A percentile compares a stretch with the other conserved stretches of the same genome.
These are phyloP conservation scores for Kwoniella heveanensis DNA, from an alignment of 768 basidiomycete genomes.

Conservation along the genomic window DNA sequence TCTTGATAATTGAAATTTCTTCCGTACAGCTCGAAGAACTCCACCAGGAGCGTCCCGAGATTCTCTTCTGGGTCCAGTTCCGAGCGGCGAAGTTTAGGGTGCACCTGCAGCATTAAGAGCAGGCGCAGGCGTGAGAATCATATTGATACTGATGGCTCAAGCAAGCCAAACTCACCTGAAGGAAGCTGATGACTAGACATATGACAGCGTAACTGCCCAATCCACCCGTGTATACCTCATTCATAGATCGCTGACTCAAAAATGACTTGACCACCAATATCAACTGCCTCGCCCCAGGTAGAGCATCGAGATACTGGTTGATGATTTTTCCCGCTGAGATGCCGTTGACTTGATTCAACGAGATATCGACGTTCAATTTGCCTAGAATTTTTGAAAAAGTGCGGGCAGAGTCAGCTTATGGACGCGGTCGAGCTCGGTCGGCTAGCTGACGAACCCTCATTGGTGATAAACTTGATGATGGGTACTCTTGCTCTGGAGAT, in stretches of 20 bases:
- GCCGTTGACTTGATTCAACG: conserved; percentile 86
- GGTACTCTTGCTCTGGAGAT: conserved; percentile 94
- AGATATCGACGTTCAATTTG: conserved; percentile 86
- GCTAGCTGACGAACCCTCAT: conserved; percentile 59
- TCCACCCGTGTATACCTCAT: conserved; percentile 96
- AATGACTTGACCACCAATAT: conserved; percentile 90
- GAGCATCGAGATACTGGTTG: conserved; percentile 72
- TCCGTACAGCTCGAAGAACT: conserved; percentile 97
- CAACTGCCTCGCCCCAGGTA: conserved; percentile 78
- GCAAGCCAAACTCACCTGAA: conserved; percentile 69
- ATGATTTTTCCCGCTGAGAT: conserved; percentile 76
- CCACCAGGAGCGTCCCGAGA: conserved; percentile 89
- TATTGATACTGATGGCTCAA: not conserved
- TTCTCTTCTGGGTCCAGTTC: conserved; percentile 87
- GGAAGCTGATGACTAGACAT: conserved; percentile 86
- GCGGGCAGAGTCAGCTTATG: too few relatives aligned
- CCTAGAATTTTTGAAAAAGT: conserved; percentile 56
- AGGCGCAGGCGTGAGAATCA: too few relatives aligned
- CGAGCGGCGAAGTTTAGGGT: conserved; percentile 85
- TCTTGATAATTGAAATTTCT: conserved; percentile 86
- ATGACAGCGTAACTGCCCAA: conserved; percentile 93
- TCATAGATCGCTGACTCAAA: conserved; percentile 84
- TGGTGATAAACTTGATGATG: conserved; percentile 91
- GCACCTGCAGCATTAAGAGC: too few relatives aligned
- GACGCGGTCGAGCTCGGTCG: not conserved